Conservation (phyloP, 495 filamentous ascomycete species). For the Evernia prunastri region DNA sequence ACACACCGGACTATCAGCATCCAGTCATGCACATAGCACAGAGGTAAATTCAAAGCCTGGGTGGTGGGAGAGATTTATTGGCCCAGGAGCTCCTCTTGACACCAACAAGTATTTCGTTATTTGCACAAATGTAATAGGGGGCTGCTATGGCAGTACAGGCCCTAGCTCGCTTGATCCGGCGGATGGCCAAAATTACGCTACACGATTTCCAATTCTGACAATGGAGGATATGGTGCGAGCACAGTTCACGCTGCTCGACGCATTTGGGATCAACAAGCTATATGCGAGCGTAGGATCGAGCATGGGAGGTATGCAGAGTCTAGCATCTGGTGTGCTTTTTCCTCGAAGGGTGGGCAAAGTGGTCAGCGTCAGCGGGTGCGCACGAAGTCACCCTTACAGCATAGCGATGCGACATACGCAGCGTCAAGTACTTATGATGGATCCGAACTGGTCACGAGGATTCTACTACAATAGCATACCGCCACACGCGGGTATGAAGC, state of each 20-base stretch:
- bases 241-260: conserved; percentile 85
- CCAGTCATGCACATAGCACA: conserved; percentile 92
- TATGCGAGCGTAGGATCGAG: conserved; percentile 92
- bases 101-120: conserved; percentile 89
- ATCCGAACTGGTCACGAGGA: conserved; percentile 93
- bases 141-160: conserved; percentile 94
- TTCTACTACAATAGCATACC: conserved; percentile 90
- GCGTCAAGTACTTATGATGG: conserved; percentile 97
- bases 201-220: conserved; percentile 92
- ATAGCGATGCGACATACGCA: conserved; percentile 99
- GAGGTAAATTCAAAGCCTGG: conserved; percentile 75
- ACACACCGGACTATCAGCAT: conserved; percentile 90
- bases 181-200: conserved; percentile 83
- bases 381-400: conserved; percentile 92
- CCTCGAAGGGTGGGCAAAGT: conserved; percentile 73
- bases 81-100: conserved; percentile 76
- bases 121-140: conserved; percentile 94
- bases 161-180: conserved; percentile 84
- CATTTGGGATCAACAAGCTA: conserved; percentile 67
- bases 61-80: conserved; percentile 99
- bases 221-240: conserved; percentile 97
- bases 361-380: conserved; percentile 88
- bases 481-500: conserved; percentile 94
- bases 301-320: conserved; percentile 98
- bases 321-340: conserved; percentile 84